Conservation (phyloP, 2,329 filamentous ascomycete species). For the Chaetomium strumarium region DNA sequence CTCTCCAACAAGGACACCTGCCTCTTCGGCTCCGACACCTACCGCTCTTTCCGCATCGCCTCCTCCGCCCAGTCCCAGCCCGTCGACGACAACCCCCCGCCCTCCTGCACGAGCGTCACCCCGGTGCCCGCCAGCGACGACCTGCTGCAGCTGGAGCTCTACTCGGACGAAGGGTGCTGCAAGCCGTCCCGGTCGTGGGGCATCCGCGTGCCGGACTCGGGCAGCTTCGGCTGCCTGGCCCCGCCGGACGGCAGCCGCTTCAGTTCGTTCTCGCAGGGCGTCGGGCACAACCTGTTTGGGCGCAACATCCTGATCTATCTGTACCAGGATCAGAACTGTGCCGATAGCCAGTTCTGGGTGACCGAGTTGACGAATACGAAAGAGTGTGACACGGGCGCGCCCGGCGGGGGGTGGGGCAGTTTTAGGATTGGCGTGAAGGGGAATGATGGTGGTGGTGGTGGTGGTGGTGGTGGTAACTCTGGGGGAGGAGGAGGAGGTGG, state of each 20-base stretch:
- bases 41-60: neutral
- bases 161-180: neutral
- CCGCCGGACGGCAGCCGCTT: neutral
- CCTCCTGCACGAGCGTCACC: neutral
- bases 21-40: neutral
- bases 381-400: neutral
- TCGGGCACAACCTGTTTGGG: neutral
- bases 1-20: neutral
- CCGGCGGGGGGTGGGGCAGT: neutral
- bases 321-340: neutral
- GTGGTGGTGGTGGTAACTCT: no score
- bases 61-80: neutral
- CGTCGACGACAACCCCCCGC: neutral
- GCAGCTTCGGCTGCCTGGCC: neutral
- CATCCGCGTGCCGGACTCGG: neutral
- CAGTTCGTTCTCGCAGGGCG: neutral
- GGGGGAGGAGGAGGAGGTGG: neutral
- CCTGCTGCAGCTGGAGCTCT: neutral
- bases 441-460: neutral
- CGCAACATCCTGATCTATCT: neutral
- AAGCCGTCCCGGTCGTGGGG: neutral
- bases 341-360: neutral
- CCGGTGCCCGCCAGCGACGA: neutral
- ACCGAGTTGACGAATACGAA: neutral
- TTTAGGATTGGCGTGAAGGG: neutral